A percentile compares a stretch with the other conserved stretches of the same genome.
Evolutionary conservation across 805 yeast species (phyloP).

Genomic region (Starmerella floricola): DNA sequence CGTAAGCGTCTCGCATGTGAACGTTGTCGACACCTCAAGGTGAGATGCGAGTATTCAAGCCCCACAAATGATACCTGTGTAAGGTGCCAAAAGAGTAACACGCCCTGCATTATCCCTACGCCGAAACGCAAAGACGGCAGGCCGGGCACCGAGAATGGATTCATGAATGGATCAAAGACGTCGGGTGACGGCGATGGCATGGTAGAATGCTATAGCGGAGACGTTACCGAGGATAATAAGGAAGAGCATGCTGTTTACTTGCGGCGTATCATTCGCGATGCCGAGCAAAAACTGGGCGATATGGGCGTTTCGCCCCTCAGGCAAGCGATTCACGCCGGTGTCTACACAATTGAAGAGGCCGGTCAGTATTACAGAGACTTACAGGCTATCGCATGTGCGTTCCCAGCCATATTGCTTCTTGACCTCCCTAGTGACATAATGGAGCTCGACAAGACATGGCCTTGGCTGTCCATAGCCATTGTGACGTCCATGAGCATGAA

Average conservation of each 20-base stretch:
- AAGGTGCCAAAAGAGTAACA: conserved; percentile 18
- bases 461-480: conserved; percentile 19
- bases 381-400: conserved; percentile 1
- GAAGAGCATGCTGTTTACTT: conserved; percentile 19
- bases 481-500: conserved; percentile 19
- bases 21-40: conserved; percentile 25
- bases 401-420: conserved; percentile 8
- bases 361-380: conserved; percentile 7
- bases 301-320: conserved; percentile 15
- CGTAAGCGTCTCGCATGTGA: conserved; percentile 24
- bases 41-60: conserved; percentile 25
- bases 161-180: background rate
- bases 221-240: background rate
- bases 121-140: conserved; percentile 6
- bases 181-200: background rate
- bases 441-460: conserved; percentile 17
- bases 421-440: conserved; percentile 8
- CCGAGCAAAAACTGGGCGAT: conserved; percentile 14
- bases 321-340: conserved; percentile 12
- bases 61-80: conserved; percentile 22
- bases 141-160: background rate
- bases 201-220: background rate
- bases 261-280: conserved; percentile 18
- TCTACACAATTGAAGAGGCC: conserved; percentile 16
- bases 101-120: conserved; percentile 16